Evolutionary conservation across 2,329 filamentous ascomycete species (phyloP).

Genomic region (Dactylellina parvicollis): DNA sequence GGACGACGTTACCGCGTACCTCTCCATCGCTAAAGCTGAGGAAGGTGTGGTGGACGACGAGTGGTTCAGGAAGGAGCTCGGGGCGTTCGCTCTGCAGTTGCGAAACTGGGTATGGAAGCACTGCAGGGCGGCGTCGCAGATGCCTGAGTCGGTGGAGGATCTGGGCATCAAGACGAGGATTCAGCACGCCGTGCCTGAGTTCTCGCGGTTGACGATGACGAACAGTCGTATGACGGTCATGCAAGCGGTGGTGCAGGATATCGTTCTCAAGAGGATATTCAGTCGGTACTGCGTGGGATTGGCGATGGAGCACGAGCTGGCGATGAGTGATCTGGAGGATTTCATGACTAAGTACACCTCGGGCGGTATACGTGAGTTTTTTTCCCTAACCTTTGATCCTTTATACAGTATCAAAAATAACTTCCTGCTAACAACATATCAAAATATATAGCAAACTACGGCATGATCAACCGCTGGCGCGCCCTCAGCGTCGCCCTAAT

Average conservation of each 20-base stretch:
- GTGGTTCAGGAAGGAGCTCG: constrained; percentile 48
- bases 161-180: constrained; percentile 33
- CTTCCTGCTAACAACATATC: background rate
- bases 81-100: constrained; percentile 31
- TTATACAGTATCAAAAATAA: background rate
- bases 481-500: constrained; percentile 46
- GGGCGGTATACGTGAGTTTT: constrained; percentile 22
- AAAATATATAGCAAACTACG: constrained; percentile 41
- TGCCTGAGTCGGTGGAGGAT: constrained; percentile 45
- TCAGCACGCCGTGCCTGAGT: constrained; percentile 36
- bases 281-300: constrained; percentile 48
- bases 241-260: constrained; percentile 53
- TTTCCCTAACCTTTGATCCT: background rate
- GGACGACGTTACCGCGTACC: constrained; percentile 49
- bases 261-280: constrained; percentile 43
- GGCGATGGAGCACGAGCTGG: constrained; percentile 31
- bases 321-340: constrained; percentile 38
- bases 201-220: constrained; percentile 48
- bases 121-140: constrained; percentile 48
- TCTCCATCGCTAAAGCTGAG: constrained; percentile 47
- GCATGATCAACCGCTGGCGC: constrained; percentile 52
- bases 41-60: constrained; percentile 51
- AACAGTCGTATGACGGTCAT: constrained; percentile 54
- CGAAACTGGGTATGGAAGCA: constrained; percentile 53
- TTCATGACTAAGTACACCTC: constrained; percentile 28